Evolutionary conservation across 2,329 filamentous ascomycete species (phyloP).

Genomic region (Huntiella savannae): DNA sequence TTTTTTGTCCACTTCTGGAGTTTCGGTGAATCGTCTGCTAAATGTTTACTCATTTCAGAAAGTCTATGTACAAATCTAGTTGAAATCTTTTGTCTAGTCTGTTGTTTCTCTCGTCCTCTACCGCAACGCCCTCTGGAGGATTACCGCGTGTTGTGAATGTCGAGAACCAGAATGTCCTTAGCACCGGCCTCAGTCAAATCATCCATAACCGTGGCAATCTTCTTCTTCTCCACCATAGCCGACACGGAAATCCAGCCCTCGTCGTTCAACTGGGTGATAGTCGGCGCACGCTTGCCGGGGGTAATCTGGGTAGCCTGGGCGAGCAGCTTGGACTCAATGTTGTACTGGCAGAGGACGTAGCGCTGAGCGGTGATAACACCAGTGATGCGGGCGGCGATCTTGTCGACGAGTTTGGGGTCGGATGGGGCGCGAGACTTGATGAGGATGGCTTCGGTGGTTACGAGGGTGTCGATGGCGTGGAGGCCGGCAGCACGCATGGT

Average conservation of each 20-base stretch:
- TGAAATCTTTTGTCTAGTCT: too few species aligned
- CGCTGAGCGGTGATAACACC: conserved; percentile 91
- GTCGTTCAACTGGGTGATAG: conserved; percentile 73
- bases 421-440: conserved; percentile 77
- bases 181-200: conserved; percentile 57
- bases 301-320: conserved; percentile 55
- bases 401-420: conserved; percentile 59
- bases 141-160: conserved; percentile 61
- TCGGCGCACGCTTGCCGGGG: conserved; percentile 83
- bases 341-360: conserved; percentile 93
- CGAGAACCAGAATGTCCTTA: conserved; percentile 66
- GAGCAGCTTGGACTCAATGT: conserved; percentile 57
- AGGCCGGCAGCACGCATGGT: conserved; percentile 94
- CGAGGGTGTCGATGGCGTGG: conserved; percentile 83
- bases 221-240: conserved; percentile 81
- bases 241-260: conserved; percentile 88
- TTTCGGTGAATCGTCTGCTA: background rate
- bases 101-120: too few species aligned
- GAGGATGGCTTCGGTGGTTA: conserved; percentile 71
- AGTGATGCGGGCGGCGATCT: conserved; percentile 70
- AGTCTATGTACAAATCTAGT: conserved; percentile 8
- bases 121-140: background rate
- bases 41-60: background rate
- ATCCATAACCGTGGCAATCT: conserved; percentile 75
- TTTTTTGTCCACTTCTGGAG: background rate